These are phyloP conservation scores for Diaporthe destruens DNA, from an alignment of 2,329 filamentous ascomycete species.

Conservation along the genomic window DNA sequence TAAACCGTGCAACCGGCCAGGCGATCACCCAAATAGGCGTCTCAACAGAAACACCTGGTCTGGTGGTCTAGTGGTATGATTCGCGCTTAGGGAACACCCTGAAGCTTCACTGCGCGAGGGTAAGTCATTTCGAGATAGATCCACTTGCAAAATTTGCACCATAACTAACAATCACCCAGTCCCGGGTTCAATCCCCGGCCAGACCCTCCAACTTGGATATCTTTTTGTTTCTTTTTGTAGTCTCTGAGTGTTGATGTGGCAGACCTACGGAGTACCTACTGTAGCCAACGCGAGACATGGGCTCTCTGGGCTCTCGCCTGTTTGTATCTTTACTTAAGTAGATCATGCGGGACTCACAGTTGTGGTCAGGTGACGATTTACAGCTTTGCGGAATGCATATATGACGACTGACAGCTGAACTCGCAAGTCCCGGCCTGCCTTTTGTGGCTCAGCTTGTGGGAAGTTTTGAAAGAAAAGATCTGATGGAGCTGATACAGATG, in stretches of 20 bases:
- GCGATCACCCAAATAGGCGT: no score
- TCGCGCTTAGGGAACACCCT: constrained; percentile 30
- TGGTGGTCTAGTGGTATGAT: constrained; percentile 32
- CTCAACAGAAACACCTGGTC: neutral
- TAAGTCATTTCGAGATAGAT: constrained; percentile 16
- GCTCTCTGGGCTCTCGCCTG: no score
- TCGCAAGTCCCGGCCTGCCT: neutral
- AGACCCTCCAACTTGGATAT: neutral
- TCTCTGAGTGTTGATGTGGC: neutral
- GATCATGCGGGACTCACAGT: no score
- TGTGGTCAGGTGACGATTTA: neutral
- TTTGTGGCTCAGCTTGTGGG: neutral
- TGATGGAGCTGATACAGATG: neutral
- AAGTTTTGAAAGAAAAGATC: neutral
- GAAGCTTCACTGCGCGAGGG: constrained; percentile 25
- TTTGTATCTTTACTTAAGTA: neutral
- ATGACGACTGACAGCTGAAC: no score
- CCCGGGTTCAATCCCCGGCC: constrained; percentile 37
- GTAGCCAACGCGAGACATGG: neutral
- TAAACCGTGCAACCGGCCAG: neutral
- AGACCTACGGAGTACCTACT: neutral
- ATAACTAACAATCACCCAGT: constrained; percentile 15
- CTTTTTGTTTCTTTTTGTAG: neutral
- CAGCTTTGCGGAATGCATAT: neutral
- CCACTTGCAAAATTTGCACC: constrained; percentile 15